Percentiles rank a stretch among this genome's conserved stretches.
These are phyloP conservation scores for Biscogniauxia marginata DNA, from an alignment of 2,329 filamentous ascomycete genomes.

Conservation along the genomic window DNA sequence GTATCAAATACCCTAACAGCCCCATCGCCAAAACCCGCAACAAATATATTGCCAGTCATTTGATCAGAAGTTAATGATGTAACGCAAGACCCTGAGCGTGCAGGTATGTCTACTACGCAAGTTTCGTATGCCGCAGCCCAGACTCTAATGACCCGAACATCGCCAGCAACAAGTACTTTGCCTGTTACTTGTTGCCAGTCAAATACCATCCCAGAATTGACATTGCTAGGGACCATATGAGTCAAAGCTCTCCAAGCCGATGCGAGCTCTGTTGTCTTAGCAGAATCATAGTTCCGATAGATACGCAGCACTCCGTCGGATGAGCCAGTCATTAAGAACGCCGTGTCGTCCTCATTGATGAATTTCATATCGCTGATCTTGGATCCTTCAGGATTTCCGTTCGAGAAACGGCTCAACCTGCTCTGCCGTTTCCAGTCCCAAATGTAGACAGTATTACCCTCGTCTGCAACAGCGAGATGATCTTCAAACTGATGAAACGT, in stretches of 20 bases:
- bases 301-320: constrained; percentile 93
- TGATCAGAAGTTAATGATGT: constrained; percentile 96
- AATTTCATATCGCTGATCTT: constrained; percentile 94
- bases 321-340: constrained; percentile 89
- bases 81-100: constrained; percentile 90
- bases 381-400: constrained; percentile 87
- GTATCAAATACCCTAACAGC: constrained; percentile 94
- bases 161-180: constrained; percentile 89
- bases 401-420: constrained; percentile 82
- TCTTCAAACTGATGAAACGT: constrained; percentile 98
- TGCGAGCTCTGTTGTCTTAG: constrained; percentile 75
- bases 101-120: constrained; percentile 90
- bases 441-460: constrained; percentile 83
- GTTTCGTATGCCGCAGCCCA: constrained; percentile 96
- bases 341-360: constrained; percentile 97
- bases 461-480: constrained; percentile 89
- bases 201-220: constrained; percentile 93
- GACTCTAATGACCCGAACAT: constrained; percentile 91
- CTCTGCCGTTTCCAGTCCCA: constrained; percentile 89
- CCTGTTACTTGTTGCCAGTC: constrained; percentile 99
- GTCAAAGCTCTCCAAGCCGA: constrained; percentile 89
- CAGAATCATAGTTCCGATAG: constrained; percentile 85
- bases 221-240: constrained; percentile 89
- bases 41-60: constrained; percentile 94
- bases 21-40: constrained; percentile 94